These are phyloP conservation scores for Citrus mangshanensis DNA, from an alignment of 345 rosid genomes.

Conservation along the genomic window DNA sequence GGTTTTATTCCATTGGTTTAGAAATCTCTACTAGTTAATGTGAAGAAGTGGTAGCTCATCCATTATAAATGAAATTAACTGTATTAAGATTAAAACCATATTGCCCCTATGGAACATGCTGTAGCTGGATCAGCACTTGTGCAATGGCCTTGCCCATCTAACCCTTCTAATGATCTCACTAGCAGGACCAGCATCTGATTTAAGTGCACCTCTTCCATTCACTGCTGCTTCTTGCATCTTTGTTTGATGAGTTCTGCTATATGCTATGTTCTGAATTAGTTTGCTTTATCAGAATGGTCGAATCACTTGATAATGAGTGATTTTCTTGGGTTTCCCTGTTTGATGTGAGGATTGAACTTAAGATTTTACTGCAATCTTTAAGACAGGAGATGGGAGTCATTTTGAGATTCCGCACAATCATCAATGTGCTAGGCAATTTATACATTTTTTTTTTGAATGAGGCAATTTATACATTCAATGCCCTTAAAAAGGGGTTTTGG, in stretches of 20 bases:
- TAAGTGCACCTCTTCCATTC: background rate
- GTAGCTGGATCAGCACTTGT: background rate
- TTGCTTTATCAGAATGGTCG: background rate
- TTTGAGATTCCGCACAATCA: slow-evolving; percentile 5
- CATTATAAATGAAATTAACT: background rate
- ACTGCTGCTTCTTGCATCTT: background rate
- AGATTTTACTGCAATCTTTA: background rate
- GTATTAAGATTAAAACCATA: background rate
- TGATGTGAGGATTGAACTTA: background rate
- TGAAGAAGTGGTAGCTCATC: background rate
- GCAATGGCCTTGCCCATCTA: background rate
- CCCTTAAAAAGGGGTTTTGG: background rate
- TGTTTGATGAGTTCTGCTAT: background rate
- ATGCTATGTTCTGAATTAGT: background rate
- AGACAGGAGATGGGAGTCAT: background rate
- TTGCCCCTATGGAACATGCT: background rate
- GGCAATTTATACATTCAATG: background rate
- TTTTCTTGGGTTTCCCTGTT: background rate
- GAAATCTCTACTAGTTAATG: background rate
- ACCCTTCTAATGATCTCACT: background rate
- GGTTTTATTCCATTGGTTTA: background rate
- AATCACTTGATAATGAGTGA: background rate
- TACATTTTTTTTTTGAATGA: too few relatives aligned
- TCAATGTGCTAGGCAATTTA: background rate
- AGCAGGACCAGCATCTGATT: background rate